Base-by-base conservation (phyloP, 768 basidiomycete genomes). In the Daedaleopsis sinensis region DNA sequence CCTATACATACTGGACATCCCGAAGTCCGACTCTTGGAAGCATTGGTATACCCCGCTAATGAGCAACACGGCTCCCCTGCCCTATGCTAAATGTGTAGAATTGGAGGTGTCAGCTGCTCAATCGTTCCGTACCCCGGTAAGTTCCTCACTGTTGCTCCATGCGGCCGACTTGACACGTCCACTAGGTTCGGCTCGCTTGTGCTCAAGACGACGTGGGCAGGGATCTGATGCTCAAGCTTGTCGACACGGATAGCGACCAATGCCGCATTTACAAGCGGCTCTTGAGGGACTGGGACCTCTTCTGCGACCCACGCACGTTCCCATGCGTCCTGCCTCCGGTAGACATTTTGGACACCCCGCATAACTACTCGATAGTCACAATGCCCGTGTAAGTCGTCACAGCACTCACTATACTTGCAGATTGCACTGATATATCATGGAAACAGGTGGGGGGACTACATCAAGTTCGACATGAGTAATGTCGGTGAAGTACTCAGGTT, bases 301-400 rank as follows among this genome's bases (percentile, higher is more conserved):
- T 43, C 19, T 48, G 4, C 15, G n/a, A 21, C n/a, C 19, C 42
- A 18, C 11, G n/a, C 12, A 16, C 18, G 21, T 57, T 24, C 37
- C 36, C 46, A 5, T 43, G 56, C 6, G 56, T 57, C 11, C 48
- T 57, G 19, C 56, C 16, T 15, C 56, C 56, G 2, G 47, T 57
- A 15, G 46, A 24, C 19, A 57, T 48, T 13, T 32, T 57, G 10
- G 47, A 48, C n/a, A 48, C 46, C 8, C 46, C 56, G 44, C 44
- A 48, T 27, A 32, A 38, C 27, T 57, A 46, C 35, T 32, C 36
- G 13, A 46, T 57, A 9, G 47, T 57, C 9, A 46, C 38, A 3
- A 57, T 57, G 56, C 56, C 56, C 19, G 35, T 23, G 56, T 49
- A 37, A 49, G 56, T 49, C 18, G 19, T 27, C 32, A 38, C 19